These are phyloP conservation scores for Nannochloris sp. DNA, from an alignment of 139 green algal species.

Conservation along the genomic window DNA sequence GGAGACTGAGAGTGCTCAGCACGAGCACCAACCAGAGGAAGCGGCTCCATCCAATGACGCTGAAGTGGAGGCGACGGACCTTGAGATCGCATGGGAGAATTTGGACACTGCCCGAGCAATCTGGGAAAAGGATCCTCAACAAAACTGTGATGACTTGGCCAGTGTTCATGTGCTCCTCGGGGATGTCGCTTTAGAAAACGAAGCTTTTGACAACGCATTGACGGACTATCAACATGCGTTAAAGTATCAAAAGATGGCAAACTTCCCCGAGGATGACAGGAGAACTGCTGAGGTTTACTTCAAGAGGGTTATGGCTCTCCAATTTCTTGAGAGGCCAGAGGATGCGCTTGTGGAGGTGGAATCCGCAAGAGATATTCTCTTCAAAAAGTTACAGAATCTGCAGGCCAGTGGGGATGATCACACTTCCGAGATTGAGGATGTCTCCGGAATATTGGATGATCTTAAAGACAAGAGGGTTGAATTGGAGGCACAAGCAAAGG, in stretches of 20 bases:
- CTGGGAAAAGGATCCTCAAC: constrained; percentile 11
- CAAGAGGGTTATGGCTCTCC: constrained; percentile 36
- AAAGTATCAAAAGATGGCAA: constrained; percentile 9
- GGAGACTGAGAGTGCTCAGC: constrained; percentile 4
- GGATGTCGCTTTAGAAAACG: constrained; percentile 39
- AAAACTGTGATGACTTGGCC: constrained; percentile 38
- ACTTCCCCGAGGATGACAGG: constrained; percentile 12
- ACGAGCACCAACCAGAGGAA: constrained; percentile 17
- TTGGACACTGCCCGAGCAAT: constrained; percentile 42
- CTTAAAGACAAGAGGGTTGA: constrained; percentile 39
- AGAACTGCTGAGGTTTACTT: constrained; percentile 40
- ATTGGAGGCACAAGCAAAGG: constrained; percentile 15
- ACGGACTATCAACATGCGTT: constrained; percentile 21
- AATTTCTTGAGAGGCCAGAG: constrained; percentile 34
- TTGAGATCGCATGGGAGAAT: constrained; percentile 67
- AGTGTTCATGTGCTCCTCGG: constrained; percentile 37
- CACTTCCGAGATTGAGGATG: constrained; percentile 17
- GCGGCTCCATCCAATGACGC: constrained; percentile 26
- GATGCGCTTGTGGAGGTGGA: constrained; percentile 14
- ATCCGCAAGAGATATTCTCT: constrained; percentile 1
- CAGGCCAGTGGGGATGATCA: background rate
- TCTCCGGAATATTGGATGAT: constrained; percentile 25
- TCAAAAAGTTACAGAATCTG: background rate
- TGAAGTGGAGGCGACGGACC: constrained; percentile 29
- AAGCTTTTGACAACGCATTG: constrained; percentile 34